A percentile compares a stretch with the other conserved stretches of the same genome.
phyloP scores from a whole-genome alignment of 345 rosid genomes.

The Physaria fendleri region DNA sequence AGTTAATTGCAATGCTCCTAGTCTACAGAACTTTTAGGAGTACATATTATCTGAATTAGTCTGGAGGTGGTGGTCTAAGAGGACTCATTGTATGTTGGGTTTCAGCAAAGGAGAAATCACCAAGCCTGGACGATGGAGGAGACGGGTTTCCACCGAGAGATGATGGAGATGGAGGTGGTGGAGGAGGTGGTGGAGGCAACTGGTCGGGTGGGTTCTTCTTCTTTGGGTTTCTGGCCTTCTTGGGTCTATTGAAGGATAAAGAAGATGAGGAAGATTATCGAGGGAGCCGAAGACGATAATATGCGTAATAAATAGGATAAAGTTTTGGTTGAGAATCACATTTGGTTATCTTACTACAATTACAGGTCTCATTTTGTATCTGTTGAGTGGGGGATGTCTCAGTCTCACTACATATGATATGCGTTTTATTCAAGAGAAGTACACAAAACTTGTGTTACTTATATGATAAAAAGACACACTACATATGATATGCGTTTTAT shows the following conservation, averaged over 20 bases:
- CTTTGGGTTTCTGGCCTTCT: slow-evolving; percentile 78
- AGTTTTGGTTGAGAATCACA: slow-evolving; percentile 14
- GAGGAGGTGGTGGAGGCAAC: slow-evolving; percentile 89
- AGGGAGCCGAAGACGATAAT: slow-evolving; percentile 48
- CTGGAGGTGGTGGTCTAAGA: neutral
- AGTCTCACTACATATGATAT: neutral
- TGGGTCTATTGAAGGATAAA: slow-evolving; percentile 76
- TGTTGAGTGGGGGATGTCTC: neutral
- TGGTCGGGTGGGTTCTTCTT: slow-evolving; percentile 90
- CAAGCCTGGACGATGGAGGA: slow-evolving; percentile 69
- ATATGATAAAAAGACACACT: neutral
- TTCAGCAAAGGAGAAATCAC: slow-evolving; percentile 69
- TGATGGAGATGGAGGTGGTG: slow-evolving; percentile 81
- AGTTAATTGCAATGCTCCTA: neutral
- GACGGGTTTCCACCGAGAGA: slow-evolving; percentile 75
- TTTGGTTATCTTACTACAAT: neutral
- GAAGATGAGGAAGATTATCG: slow-evolving; percentile 60
- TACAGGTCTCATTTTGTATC: slow-evolving; percentile 17
- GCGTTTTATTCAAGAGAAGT: slow-evolving; percentile 2
- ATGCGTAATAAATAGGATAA: neutral
- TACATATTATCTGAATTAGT: neutral
- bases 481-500: neutral
- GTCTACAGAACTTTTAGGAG: neutral
- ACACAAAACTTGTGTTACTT: neutral
- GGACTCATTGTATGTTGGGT: slow-evolving; percentile 14